Conservation (phyloP, 1,139 yeast species). For the Candida labiduridarum region DNA sequence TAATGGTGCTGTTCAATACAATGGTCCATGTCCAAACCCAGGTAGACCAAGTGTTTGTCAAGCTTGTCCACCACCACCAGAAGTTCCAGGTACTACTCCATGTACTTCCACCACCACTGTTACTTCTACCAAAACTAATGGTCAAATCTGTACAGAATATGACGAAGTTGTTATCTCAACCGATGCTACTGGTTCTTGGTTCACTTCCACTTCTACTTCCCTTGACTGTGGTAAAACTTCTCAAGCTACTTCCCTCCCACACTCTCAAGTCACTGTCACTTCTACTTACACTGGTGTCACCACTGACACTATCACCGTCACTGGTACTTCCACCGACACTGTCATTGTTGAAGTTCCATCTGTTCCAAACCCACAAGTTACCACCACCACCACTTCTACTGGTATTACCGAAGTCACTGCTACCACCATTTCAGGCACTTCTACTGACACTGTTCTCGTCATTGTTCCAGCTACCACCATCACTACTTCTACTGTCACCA, state of each 20-base stretch:
- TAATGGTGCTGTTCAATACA: conserved; percentile 17
- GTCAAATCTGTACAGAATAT: conserved; percentile 16
- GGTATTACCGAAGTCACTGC: conserved; percentile 4
- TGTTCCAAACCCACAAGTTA: conserved; percentile 5
- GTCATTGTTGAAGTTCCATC: conserved; percentile 8
- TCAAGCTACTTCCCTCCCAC: conserved; percentile 6
- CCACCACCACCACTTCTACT: conserved; percentile 4
- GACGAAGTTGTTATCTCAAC: conserved; percentile 9
- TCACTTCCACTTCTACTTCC: conserved; percentile 6
- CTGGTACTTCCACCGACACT: conserved; percentile 6
- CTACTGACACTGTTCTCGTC: conserved; percentile 4
- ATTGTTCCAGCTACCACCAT: conserved; percentile 1
- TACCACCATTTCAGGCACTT: conserved; percentile 3
- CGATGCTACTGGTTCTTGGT: conserved; percentile 3
- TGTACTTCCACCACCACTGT: conserved; percentile 19
- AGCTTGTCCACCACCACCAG: conserved; percentile 6
- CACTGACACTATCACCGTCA: conserved; percentile 4
- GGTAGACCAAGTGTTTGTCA: conserved; percentile 9
- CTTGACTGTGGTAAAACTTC: conserved; percentile 2
- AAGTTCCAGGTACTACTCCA: conserved; percentile 6
- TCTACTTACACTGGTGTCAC: conserved; percentile 8
- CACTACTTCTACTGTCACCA: conserved; percentile 1
- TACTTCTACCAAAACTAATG: conserved; percentile 18
- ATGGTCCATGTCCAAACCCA: conserved; percentile 21
- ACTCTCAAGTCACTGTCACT: conserved; percentile 7